These are phyloP conservation scores for Talaromyces nanjingensis DNA, from an alignment of 495 filamentous ascomycete species.

Conservation along the genomic window DNA sequence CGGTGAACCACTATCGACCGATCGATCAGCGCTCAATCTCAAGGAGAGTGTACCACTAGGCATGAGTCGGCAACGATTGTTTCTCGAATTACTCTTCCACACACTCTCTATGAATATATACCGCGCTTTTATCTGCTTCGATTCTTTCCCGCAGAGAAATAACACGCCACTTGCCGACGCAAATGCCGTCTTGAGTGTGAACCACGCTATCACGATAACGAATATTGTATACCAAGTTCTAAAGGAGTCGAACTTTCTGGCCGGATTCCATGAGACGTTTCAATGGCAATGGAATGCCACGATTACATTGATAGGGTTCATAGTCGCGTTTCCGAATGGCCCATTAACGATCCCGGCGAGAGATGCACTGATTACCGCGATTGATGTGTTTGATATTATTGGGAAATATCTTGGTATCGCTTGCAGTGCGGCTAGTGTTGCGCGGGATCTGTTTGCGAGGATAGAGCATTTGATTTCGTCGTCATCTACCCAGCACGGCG, in stretches of 20 bases:
- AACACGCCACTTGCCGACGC: slow-evolving; percentile 20
- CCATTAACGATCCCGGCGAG: slow-evolving; percentile 21
- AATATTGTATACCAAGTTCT: slow-evolving; percentile 42
- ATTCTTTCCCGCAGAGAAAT: neutral
- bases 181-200: slow-evolving; percentile 26
- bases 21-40: slow-evolving; percentile 27
- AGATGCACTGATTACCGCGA: slow-evolving; percentile 25
- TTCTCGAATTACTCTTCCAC: slow-evolving; percentile 26
- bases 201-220: slow-evolving; percentile 41
- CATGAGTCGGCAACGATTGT: slow-evolving; percentile 24
- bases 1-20: slow-evolving; percentile 32
- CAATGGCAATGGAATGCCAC: slow-evolving; percentile 47
- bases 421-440: slow-evolving; percentile 1
- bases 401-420: slow-evolving; percentile 1
- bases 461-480: neutral
- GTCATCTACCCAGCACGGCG: neutral
- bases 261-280: slow-evolving; percentile 38
- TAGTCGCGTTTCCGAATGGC: slow-evolving; percentile 30
- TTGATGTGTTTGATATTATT: slow-evolving; percentile 29
- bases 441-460: neutral
- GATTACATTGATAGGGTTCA: slow-evolving; percentile 41
- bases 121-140: slow-evolving; percentile 22
- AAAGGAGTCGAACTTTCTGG: slow-evolving; percentile 33
- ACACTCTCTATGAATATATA: slow-evolving; percentile 19
- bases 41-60: slow-evolving; percentile 25